phyloP scores from a whole-genome alignment of 371 early-diverging fungal species.

The Rhizopus stolonifer region DNA sequence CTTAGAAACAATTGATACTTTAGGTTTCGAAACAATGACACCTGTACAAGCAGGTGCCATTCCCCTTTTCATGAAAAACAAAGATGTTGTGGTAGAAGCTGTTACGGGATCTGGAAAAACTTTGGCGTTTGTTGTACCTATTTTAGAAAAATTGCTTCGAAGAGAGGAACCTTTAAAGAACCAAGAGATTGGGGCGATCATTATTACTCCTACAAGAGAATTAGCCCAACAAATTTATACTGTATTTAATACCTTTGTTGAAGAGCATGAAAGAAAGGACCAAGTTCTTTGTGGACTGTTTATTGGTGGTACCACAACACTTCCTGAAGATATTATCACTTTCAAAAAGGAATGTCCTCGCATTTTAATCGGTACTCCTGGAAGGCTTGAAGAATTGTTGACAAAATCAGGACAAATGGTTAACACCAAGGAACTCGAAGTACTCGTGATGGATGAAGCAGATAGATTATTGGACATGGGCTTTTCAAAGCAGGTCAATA shows the following conservation, averaged over 20 bases:
- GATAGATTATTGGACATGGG: conserved; percentile 95
- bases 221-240: conserved; percentile 90
- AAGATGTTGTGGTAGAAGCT: conserved; percentile 98
- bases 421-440: conserved; percentile 82
- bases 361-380: conserved; percentile 96
- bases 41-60: conserved; percentile 74
- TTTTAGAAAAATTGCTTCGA: conserved; percentile 81
- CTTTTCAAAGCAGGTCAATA: conserved; percentile 77
- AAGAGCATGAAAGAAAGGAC: conserved; percentile 41
- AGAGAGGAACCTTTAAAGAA: conserved; percentile 60
- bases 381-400: conserved; percentile 90
- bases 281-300: conserved; percentile 56
- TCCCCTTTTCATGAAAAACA: conserved; percentile 84
- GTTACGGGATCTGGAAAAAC: conserved; percentile 99
- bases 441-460: conserved; percentile 93
- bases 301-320: conserved; percentile 69
- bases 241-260: conserved; percentile 66
- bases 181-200: conserved; percentile 83
- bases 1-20: conserved; percentile 27
- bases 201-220: conserved; percentile 97
- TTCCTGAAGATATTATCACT: conserved; percentile 63
- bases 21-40: conserved; percentile 51
- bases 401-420: conserved; percentile 52
- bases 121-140: conserved; percentile 94
- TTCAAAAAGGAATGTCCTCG: conserved; percentile 68